Conservation (phyloP, 257 asterid species). For the Ajuga chamaepitys region DNA sequence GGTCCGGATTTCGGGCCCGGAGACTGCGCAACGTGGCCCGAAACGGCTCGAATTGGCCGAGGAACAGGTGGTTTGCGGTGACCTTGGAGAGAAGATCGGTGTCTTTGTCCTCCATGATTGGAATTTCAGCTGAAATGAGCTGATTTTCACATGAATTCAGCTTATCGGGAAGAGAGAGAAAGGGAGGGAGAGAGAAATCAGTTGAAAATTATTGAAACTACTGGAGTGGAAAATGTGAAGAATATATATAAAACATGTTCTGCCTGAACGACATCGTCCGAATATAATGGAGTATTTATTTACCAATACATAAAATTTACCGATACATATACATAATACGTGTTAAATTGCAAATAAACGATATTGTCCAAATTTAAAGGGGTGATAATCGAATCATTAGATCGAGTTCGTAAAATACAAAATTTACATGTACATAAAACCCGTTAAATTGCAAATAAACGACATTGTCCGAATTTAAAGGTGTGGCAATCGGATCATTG, state of each 20-base stretch:
- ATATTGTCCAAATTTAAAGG: no score
- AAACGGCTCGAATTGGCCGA: constrained; percentile 91
- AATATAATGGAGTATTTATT: not conserved
- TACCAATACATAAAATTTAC: no score
- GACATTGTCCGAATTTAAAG: no score
- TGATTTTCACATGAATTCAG: constrained; percentile 16
- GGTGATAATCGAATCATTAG: no score
- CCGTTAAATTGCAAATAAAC: no score
- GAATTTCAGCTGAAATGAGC: constrained; percentile 8
- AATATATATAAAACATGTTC: constrained; percentile 16
- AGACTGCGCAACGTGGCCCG: constrained; percentile 77
- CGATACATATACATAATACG: not conserved
- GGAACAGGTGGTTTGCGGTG: constrained; percentile 67
- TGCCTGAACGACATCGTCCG: constrained; percentile 11
- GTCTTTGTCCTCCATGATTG: constrained; percentile 64
- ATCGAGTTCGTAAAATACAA: no score
- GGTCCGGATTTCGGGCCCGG: constrained; percentile 69
- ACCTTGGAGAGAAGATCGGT: constrained; percentile 56
- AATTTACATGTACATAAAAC: no score
- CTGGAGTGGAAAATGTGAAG: not conserved
- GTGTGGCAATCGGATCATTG: no score
- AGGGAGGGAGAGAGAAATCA: not conserved
- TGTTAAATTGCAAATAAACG: not conserved
- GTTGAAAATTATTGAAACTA: constrained; percentile 19
- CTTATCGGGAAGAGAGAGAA: not conserved